These are phyloP conservation scores for Candida suzukii DNA, from an alignment of 805 yeast genomes.

Conservation along the genomic window DNA sequence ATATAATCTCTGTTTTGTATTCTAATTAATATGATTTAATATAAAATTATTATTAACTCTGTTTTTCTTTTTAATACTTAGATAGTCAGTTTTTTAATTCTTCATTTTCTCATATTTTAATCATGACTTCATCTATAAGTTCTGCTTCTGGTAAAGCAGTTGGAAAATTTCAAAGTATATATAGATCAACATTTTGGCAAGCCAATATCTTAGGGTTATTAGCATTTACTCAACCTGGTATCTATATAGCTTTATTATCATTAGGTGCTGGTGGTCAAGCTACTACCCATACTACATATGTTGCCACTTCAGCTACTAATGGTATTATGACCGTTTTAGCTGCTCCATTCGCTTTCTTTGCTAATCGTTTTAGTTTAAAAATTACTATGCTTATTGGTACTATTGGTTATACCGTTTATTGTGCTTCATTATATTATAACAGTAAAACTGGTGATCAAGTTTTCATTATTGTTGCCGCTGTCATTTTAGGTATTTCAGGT, in stretches of 20 bases:
- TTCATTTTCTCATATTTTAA: no score
- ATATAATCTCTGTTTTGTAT: no score
- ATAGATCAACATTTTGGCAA: constrained; percentile 1
- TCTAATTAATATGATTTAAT: no score
- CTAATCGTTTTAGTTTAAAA: constrained; percentile 16
- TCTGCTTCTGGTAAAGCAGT: neutral
- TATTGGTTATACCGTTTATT: constrained; percentile 18
- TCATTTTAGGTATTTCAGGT: constrained; percentile 17
- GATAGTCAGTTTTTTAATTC: no score
- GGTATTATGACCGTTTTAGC: constrained; percentile 17
- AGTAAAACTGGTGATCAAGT: constrained; percentile 19
- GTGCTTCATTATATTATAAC: constrained; percentile 21
- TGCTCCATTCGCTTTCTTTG: constrained; percentile 15
- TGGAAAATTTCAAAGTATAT: neutral
- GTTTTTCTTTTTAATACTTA: no score
- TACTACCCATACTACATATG: constrained; percentile 4
- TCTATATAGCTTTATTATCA: constrained; percentile 4
- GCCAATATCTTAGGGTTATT: constrained; percentile 8
- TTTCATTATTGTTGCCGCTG: constrained; percentile 18
- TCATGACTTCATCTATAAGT: neutral
- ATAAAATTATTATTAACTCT: no score
- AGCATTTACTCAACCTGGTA: constrained; percentile 9
- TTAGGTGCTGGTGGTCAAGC: constrained; percentile 10
- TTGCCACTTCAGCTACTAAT: constrained; percentile 4
- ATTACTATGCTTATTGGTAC: constrained; percentile 13